Base-by-base conservation (phyloP, 768 basidiomycete genomes). In the Boletus reticulatus region DNA sequence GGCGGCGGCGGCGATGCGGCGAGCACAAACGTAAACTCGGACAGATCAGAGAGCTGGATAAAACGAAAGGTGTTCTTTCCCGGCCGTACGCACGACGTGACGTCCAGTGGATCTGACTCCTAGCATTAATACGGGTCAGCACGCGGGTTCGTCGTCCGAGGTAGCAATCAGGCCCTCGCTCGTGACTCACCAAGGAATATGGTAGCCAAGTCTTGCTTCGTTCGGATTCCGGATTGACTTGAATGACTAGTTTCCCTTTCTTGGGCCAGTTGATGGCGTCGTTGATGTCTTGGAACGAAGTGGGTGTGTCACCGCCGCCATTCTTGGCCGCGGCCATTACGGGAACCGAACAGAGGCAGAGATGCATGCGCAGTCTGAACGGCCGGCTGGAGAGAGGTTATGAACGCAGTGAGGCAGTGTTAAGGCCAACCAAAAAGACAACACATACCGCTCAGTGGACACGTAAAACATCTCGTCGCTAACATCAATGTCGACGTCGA, bases 1-100 rank as follows among this genome's bases (percentile, higher is more conserved):
- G 55, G 64, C 13, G 49, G 62, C 16, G 60, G 59, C n/a, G 53
- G 62, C 42, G 65, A 71, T 6, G 78, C 78, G 52, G 70, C 71
- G 54, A 83, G 73, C 20, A 78, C 65, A 58, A 84, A 83, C 3
- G 75, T 67, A 53, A 67, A 75, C 29, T 76, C 67, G 17, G 73
- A 67, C 60, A 81, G 67, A 48, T 69, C 65, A 7, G 72, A 72
- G 16, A 85, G 66, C 34, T 83, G 82, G 42, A 84, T 78, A 52
- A 84, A 74, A 37, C 77, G 74, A 50, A 85, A 65, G 6, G 72
- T 64, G 64, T 84, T 85, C 38, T 57, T 65, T 10, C 83, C 83
- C 41, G 74, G 69, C 32, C 59, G 68, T 1, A 84, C 60, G 55
- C 64, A 68, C 4, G 69, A 44, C 39, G 80, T 78, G 44, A 84